Evolutionary conservation across 2,329 filamentous ascomycete genomes (phyloP).

Genomic region (Lomentospora prolificans): DNA sequence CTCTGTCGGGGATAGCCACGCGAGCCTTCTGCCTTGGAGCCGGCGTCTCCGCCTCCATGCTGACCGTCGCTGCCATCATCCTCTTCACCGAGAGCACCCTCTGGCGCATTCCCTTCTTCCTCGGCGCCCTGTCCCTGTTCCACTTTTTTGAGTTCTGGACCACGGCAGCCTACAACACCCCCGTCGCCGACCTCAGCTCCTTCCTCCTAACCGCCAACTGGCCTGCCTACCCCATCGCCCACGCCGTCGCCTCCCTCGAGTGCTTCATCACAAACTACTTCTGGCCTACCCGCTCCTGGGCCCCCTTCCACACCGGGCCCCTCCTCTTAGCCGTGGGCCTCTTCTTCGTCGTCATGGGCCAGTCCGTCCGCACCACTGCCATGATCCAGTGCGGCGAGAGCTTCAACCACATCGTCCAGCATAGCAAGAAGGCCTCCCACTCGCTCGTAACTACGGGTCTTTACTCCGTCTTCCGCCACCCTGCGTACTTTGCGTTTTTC

Average conservation of each 20-base stretch:
- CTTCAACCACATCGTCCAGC: slow-evolving; percentile 85
- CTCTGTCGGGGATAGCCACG: slow-evolving; percentile 49
- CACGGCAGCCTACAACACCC: slow-evolving; percentile 75
- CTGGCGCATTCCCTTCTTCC: slow-evolving; percentile 59
- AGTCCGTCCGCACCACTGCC: slow-evolving; percentile 65
- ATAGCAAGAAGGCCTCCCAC: slow-evolving; percentile 57
- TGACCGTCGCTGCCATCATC: slow-evolving; percentile 21
- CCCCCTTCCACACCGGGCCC: slow-evolving; percentile 17
- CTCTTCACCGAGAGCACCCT: slow-evolving; percentile 32
- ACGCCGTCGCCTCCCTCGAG: slow-evolving; percentile 65
- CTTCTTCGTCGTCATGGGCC: slow-evolving; percentile 56
- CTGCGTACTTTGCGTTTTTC: slow-evolving; percentile 96
- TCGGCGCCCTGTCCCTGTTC: slow-evolving; percentile 62
- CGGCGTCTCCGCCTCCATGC: slow-evolving; percentile 26
- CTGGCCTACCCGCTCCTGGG: slow-evolving; percentile 38
- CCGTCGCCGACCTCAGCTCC: slow-evolving; percentile 58
- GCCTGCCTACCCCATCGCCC: slow-evolving; percentile 72
- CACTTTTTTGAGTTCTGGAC: slow-evolving; percentile 96
- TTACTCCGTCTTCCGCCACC: slow-evolving; percentile 70
- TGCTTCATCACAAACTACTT: slow-evolving; percentile 51
- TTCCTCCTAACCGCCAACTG: slow-evolving; percentile 85
- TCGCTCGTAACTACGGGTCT: slow-evolving; percentile 74
- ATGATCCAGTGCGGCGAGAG: slow-evolving; percentile 85
- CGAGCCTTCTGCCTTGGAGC: slow-evolving; percentile 46
- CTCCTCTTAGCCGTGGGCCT: slow-evolving; percentile 47